A percentile compares a stretch with the other conserved stretches of the same genome.
phyloP scores from a whole-genome alignment of 2,329 filamentous ascomycete species.

The Aspergillus latus region DNA sequence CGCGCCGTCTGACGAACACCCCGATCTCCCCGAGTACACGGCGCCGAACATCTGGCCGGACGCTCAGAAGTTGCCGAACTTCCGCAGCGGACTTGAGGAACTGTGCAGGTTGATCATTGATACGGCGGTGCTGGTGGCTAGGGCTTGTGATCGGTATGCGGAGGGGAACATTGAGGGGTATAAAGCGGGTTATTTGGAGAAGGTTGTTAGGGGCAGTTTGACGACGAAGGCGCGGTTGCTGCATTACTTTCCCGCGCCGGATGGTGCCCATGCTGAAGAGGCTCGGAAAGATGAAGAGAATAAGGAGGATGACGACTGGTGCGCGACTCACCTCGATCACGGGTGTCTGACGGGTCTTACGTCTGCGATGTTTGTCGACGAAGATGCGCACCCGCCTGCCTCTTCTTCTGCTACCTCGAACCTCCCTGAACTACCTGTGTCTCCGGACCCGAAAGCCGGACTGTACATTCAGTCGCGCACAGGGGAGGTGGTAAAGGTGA shows the following conservation, averaged over 20 bases:
- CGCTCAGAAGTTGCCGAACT: conserved; percentile 68
- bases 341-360: conserved; percentile 93
- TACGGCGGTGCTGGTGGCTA: conserved; percentile 80
- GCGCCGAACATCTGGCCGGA: conserved; percentile 86
- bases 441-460: conserved; percentile 80
- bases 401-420: conserved; percentile 38
- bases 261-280: background rate
- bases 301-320: conserved; percentile 92
- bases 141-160: conserved; percentile 86
- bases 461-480: conserved; percentile 91
- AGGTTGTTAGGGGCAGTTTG: conserved; percentile 78
- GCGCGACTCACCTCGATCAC: conserved; percentile 74
- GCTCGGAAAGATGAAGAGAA: conserved; percentile 1
- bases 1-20: conserved; percentile 37
- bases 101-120: conserved; percentile 87
- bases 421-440: conserved; percentile 69
- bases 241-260: conserved; percentile 75
- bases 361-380: conserved; percentile 93
- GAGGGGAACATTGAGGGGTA: conserved; percentile 76
- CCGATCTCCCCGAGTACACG: conserved; percentile 80
- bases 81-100: conserved; percentile 68
- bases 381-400: conserved; percentile 49
- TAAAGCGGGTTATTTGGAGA: conserved; percentile 74
- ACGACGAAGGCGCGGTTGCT: conserved; percentile 89
- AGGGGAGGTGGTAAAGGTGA: conserved; percentile 82